Evolutionary conservation across 441 rosid genomes (phyloP).

Genomic region (Eruca vesicaria): DNA sequence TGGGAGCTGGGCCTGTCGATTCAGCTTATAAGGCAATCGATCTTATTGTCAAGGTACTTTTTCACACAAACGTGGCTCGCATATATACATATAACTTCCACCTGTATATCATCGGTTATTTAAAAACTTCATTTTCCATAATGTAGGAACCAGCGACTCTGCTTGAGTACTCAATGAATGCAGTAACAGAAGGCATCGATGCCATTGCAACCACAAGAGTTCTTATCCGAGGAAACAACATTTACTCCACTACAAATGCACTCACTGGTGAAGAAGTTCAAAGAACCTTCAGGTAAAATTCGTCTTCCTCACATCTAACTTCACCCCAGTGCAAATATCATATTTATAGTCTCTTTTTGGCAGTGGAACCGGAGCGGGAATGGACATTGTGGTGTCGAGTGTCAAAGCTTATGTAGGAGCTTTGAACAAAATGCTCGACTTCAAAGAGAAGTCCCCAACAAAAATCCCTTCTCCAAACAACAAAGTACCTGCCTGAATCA

Average conservation of each 20-base stretch:
- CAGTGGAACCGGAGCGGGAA: conserved; percentile 87
- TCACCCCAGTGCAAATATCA: background rate
- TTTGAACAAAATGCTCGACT: conserved; percentile 79
- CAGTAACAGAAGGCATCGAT: conserved; percentile 90
- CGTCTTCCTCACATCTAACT: background rate
- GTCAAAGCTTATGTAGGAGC: conserved; percentile 88
- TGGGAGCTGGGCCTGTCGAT: conserved; percentile 93
- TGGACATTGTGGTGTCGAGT: conserved; percentile 92
- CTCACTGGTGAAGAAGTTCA: conserved; percentile 51
- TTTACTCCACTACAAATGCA: conserved; percentile 46
- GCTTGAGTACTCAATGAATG: conserved; percentile 79
- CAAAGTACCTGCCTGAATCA: conserved; percentile 43
- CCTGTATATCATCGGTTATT: background rate
- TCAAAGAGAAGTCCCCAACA: conserved; percentile 37
- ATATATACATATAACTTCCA: background rate
- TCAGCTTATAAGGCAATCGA: conserved; percentile 92
- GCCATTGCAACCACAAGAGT: conserved; percentile 94
- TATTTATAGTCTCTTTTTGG: background rate
- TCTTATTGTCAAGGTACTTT: conserved; percentile 70
- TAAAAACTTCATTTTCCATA: background rate
- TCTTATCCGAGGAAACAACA: conserved; percentile 62
- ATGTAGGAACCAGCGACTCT: conserved; percentile 63
- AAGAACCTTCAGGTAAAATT: conserved; percentile 59
- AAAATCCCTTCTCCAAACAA: conserved; percentile 37
- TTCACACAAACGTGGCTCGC: background rate